Conservation (phyloP, 352 stramenopile genomes). For the Achlya hypogyna region DNA sequence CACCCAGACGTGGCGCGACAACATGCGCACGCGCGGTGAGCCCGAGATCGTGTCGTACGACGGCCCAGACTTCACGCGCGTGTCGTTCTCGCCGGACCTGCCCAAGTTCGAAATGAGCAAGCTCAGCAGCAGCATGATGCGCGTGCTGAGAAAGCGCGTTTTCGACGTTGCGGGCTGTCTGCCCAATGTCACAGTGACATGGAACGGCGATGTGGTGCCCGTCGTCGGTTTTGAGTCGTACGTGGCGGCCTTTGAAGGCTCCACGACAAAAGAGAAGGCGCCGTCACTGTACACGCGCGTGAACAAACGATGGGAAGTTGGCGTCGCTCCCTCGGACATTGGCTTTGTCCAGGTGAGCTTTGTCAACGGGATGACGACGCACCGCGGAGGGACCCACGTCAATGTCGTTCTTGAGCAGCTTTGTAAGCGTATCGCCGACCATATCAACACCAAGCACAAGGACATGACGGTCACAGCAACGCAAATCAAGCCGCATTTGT, state of each 20-base stretch:
- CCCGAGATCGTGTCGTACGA: conserved; percentile 74
- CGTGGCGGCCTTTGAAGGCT: conserved; percentile 79
- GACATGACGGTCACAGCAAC: conserved; percentile 86
- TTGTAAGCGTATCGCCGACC: conserved; percentile 83
- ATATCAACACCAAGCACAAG: conserved; percentile 95
- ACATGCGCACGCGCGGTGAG: conserved; percentile 90
- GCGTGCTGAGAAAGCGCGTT: conserved; percentile 93
- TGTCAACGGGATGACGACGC: conserved; percentile 98
- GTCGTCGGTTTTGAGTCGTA: conserved; percentile 97
- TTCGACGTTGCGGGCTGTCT: conserved; percentile 98
- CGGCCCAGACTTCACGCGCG: conserved; percentile 92
- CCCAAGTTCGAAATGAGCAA: conserved; percentile 92
- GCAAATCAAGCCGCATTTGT: conserved; percentile 97
- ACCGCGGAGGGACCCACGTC: conserved; percentile 95
- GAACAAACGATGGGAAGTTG: conserved; percentile 95
- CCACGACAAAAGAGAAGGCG: conserved; percentile 45
- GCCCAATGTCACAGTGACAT: conserved; percentile 85
- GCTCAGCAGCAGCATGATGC: conserved; percentile 90
- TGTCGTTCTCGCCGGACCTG: conserved; percentile 97
- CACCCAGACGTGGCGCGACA: conserved; percentile 92
- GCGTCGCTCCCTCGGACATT: conserved; percentile 83
- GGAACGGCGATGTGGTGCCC: conserved; percentile 82
- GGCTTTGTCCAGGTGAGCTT: conserved; percentile 97
- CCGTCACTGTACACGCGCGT: conserved; percentile 90
- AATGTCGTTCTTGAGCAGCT: conserved; percentile 81